A percentile compares a stretch with the other conserved stretches of the same genome.
Evolutionary conservation across 345 rosid species (phyloP).

Genomic region (Eucalyptus decipiens): DNA sequence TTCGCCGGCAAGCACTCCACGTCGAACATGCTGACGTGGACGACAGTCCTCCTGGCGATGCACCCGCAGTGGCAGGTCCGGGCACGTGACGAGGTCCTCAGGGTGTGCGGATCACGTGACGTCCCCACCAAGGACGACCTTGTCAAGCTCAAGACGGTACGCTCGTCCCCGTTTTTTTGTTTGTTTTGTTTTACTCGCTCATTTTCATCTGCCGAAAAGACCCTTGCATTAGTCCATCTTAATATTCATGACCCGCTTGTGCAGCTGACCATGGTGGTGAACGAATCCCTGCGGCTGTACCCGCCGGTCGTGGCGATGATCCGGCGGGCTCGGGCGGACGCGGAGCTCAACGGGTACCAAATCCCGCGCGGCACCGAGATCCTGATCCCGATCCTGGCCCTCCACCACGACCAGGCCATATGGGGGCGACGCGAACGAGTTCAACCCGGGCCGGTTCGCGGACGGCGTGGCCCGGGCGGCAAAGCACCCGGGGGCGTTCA

Average conservation of each 20-base stretch:
- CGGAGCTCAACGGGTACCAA: constrained; percentile 63
- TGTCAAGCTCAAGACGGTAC: constrained; percentile 71
- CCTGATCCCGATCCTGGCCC: constrained; percentile 54
- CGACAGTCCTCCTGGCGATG: constrained; percentile 55
- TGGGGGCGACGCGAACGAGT: constrained; percentile 68
- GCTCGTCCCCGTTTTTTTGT: background rate
- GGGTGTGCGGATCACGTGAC: constrained; percentile 78
- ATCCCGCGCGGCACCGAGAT: constrained; percentile 68
- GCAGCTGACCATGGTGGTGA: constrained; percentile 62
- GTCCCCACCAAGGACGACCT: constrained; percentile 58
- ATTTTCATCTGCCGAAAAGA: background rate
- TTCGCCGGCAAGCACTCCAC: constrained; percentile 94
- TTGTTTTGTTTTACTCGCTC: background rate
- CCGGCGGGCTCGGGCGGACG: constrained; percentile 45
- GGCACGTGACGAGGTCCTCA: constrained; percentile 73
- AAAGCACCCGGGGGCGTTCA: constrained; percentile 54
- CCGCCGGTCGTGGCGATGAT: constrained; percentile 72
- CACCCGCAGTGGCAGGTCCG: constrained; percentile 87
- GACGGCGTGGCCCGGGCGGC: constrained; percentile 71
- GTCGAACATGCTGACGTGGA: constrained; percentile 80
- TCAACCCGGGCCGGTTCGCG: constrained; percentile 62
- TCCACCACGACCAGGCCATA: constrained; percentile 62
- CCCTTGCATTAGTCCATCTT: background rate
- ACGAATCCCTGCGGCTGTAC: constrained; percentile 56
- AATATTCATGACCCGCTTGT: background rate